Base-by-base conservation (phyloP, 495 filamentous ascomycete species). In the Symbiotaphrina buchneri region DNA sequence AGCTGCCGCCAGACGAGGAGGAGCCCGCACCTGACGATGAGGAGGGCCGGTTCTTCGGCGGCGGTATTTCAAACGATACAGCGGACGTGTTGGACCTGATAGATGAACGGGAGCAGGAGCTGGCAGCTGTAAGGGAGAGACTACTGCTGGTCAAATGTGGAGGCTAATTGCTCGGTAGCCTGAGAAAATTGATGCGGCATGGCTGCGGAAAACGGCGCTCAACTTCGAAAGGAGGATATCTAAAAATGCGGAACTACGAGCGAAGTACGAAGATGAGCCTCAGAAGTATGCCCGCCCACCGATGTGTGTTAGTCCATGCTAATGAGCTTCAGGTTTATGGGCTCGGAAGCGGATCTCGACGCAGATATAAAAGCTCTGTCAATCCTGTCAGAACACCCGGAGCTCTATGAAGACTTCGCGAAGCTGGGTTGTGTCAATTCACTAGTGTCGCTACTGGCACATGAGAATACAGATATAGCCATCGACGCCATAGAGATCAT, bases 401-500 rank as follows among this genome's bases (percentile, higher is more conserved):
- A 78, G 24, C 59, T 95, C 10, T 95, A 87, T 46, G 58, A 54
- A 17, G 77, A 91, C 38, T 90, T 99, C 42, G 65, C 71, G 10
- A 73, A 71, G 31, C 47, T 91, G 32, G 87, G 82, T 18, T 75
- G 73, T 36, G 71, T 73, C 0, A 70, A 51, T 0, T 78, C 72
- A 11, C 51, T 99, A 33, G 77, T 92, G 1, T 63, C 69, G 1
- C 48, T 99, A 30, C 53, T 99, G 17, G 72, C 85, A 5, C 87
- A 95, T 45, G 87, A 99, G 42, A 99, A 99, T 50, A 80, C 84
- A 1, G 87, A 99, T 49, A 91, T 99, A 39, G 83, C 87, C 5
- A 92, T 94, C 38, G 80, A 74, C 42, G 76, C 72, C 0, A 69
- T 94, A 4, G 81, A 95, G 47, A 83, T 93, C 24, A 71, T 99